Conservation (phyloP, 352 stramenopile genomes). For the Phytophthora citricola region DNA sequence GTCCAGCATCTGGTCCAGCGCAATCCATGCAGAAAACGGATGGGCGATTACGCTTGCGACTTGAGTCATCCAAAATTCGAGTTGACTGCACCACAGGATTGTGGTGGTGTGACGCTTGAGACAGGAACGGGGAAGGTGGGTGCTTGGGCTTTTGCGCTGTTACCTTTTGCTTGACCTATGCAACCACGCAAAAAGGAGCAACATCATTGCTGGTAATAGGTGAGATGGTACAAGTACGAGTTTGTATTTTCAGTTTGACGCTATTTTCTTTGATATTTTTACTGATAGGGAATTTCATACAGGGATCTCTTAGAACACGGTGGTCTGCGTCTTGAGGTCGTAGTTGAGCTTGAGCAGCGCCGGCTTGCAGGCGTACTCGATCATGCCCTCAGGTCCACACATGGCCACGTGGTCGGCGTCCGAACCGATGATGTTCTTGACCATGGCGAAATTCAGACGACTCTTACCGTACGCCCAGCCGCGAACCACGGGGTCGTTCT, state of each 20-base stretch:
- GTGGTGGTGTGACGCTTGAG: conserved; percentile 7
- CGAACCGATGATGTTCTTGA: conserved; percentile 73
- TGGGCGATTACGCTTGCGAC: conserved; percentile 15
- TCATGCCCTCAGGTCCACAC: conserved; percentile 95
- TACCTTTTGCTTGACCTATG: conserved; percentile 3
- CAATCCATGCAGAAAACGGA: conserved; percentile 19
- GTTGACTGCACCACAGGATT: conserved; percentile 3
- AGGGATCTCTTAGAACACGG: conserved; percentile 32
- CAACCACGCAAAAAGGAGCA: background rate
- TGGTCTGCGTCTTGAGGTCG: conserved; percentile 64
- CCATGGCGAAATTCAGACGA: conserved; percentile 92
- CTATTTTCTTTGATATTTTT: background rate
- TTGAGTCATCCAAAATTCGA: conserved; percentile 9
- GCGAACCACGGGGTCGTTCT: conserved; percentile 44
- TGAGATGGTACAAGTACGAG: background rate
- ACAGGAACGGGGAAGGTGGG: background rate
- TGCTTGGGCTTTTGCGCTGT: background rate
- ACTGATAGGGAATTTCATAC: background rate
- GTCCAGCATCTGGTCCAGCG: conserved; percentile 10
- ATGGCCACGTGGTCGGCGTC: conserved; percentile 83
- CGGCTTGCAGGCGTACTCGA: conserved; percentile 93
- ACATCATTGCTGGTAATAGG: background rate
- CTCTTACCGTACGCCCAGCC: conserved; percentile 82
- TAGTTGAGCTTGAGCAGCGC: conserved; percentile 90
- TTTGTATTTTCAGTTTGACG: background rate